Conservation (phyloP, 129 eudicot species). For the Lactuca saligna region DNA sequence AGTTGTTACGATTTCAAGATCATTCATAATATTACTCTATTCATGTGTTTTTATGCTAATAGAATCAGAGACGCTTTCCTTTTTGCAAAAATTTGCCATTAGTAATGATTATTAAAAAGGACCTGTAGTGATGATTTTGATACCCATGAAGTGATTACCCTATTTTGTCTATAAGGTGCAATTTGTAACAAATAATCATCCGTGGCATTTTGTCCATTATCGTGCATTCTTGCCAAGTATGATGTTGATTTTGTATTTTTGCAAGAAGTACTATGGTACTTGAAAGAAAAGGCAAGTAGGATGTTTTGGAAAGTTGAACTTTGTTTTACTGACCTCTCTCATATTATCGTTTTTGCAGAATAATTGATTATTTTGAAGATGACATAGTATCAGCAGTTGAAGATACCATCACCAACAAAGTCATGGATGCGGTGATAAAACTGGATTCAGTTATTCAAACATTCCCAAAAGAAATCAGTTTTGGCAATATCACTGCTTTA, state of each 20-base stretch:
- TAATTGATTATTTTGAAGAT: constrained; percentile 68
- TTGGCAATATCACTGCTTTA: constrained; percentile 55
- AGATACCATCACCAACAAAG: constrained; percentile 65
- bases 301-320: background rate
- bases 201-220: no score
- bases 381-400: constrained; percentile 69
- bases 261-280: no score
- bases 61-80: background rate
- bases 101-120: no score
- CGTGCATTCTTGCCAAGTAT: no score
- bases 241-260: no score
- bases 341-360: constrained; percentile 44
- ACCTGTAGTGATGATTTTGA: no score
- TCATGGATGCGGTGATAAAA: constrained; percentile 48
- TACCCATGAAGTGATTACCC: no score
- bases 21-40: background rate
- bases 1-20: background rate
- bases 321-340: constrained; percentile 31
- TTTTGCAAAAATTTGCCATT: background rate
- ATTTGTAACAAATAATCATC: no score
- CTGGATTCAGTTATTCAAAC: constrained; percentile 62
- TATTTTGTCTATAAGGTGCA: no score
- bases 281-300: no score
- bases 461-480: constrained; percentile 63
- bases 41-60: background rate